Evolutionary conservation across 345 rosid species (phyloP).

Genomic region (Limnanthes douglasii): DNA sequence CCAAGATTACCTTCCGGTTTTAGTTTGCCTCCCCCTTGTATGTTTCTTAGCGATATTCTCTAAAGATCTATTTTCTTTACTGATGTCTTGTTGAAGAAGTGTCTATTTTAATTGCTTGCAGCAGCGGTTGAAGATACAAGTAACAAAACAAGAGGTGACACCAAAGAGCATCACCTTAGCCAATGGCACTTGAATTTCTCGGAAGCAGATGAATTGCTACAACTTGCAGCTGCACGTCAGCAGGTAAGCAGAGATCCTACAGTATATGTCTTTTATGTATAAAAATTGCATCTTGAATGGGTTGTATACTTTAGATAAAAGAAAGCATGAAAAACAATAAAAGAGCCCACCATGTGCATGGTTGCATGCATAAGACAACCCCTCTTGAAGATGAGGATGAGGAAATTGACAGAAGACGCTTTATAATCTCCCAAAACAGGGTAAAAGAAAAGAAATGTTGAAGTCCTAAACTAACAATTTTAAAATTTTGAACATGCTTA

Average conservation of each 20-base stretch:
- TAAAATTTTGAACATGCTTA: too few species aligned
- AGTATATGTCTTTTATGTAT: conserved; percentile 3
- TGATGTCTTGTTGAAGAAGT: conserved; percentile 3
- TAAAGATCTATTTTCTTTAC: conserved; percentile 2
- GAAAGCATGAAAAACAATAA: background rate
- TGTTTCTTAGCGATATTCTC: conserved; percentile 4
- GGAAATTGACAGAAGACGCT: too few species aligned
- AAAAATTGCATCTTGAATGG: conserved; percentile 1
- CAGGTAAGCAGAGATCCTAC: conserved; percentile 22
- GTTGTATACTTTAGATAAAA: background rate
- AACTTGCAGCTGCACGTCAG: conserved; percentile 62
- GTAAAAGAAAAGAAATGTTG: too few species aligned
- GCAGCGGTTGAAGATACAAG: conserved; percentile 26
- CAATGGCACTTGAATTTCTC: conserved; percentile 55
- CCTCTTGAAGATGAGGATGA: background rate
- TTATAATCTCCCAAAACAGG: too few species aligned
- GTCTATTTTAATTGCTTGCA: conserved; percentile 8
- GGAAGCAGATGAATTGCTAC: conserved; percentile 57
- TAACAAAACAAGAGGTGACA: conserved; percentile 39
- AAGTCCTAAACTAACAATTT: too few species aligned
- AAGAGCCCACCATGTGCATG: too few species aligned
- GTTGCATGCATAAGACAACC: background rate
- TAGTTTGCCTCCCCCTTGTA: conserved; percentile 45
- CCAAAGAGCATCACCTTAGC: conserved; percentile 40
- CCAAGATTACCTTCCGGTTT: conserved; percentile 49